Conservation (phyloP, 2,329 filamentous ascomycete species). For the Penicillium sp. region DNA sequence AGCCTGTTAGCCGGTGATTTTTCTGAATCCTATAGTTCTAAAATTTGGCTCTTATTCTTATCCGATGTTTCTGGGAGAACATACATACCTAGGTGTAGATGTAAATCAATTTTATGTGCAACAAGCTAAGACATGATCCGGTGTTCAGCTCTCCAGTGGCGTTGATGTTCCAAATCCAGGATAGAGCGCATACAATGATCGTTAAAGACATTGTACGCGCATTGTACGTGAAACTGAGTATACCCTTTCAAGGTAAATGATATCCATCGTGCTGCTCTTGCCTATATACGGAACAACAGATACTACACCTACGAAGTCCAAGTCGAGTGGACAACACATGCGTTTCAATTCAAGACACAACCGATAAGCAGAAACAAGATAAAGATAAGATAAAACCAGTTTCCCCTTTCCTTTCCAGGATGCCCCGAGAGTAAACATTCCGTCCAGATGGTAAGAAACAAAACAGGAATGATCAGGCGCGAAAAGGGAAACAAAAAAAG, state of each 20-base stretch:
- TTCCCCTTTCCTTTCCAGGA: constrained; percentile 19
- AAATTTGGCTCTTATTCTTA: constrained; percentile 1
- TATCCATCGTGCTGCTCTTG: neutral
- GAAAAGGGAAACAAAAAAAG: neutral
- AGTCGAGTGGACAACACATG: constrained; percentile 8
- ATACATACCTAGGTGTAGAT: too few relatives aligned
- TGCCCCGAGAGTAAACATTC: constrained; percentile 21
- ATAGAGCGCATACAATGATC: too few relatives aligned
- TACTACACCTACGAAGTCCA: neutral
- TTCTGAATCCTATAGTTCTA: neutral
- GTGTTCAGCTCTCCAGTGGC: too few relatives aligned
- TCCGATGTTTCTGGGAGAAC: neutral
- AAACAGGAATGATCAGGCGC: constrained; percentile 6
- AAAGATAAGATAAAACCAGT: constrained; percentile 22
- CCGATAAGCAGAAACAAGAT: constrained; percentile 19
- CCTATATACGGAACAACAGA: neutral
- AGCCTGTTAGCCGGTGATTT: constrained; percentile 16
- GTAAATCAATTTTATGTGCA: neutral
- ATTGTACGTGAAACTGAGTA: too few relatives aligned
- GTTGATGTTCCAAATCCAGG: neutral
- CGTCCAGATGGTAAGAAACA: constrained; percentile 23
- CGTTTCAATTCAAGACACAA: constrained; percentile 18
- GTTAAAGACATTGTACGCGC: too few relatives aligned
- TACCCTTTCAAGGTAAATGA: too few relatives aligned
- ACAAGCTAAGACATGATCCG: neutral